phyloP scores from a whole-genome alignment of 73 alveolate genomes.

The Urostyla sp. region DNA sequence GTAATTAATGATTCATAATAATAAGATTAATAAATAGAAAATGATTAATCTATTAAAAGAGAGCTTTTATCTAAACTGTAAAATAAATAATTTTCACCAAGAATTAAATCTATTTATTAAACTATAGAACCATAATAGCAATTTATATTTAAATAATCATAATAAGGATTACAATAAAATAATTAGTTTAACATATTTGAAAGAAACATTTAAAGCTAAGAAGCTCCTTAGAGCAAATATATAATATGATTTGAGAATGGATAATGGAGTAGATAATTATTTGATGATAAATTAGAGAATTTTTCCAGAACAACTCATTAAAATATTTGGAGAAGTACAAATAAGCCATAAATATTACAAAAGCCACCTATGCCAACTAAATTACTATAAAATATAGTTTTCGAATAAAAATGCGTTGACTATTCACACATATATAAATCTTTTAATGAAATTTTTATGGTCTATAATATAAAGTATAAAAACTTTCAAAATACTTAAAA shows the following conservation, averaged over 20 bases:
- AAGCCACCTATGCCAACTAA: slow-evolving; percentile 35
- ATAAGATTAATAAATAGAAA: background rate
- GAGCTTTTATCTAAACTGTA: background rate
- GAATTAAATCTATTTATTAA: background rate
- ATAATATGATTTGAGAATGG: background rate
- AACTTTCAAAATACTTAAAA: slow-evolving; percentile 31
- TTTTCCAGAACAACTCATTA: too few species aligned
- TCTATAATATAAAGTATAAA: slow-evolving; percentile 28
- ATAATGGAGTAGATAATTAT: background rate
- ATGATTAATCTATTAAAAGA: background rate
- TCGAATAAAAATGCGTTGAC: slow-evolving; percentile 50
- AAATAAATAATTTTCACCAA: background rate
- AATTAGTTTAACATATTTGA: background rate
- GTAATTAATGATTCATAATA: background rate
- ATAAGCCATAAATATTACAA: background rate
- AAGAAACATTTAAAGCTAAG: background rate
- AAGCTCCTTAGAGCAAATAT: background rate
- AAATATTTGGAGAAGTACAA: background rate
- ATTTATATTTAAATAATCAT: background rate
- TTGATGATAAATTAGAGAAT: too few species aligned
- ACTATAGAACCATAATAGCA: background rate
- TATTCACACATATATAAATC: slow-evolving; percentile 54
- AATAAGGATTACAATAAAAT: background rate
- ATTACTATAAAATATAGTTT: slow-evolving; percentile 30
- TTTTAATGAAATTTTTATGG: slow-evolving; percentile 67